phyloP scores from a whole-genome alignment of 768 basidiomycete species.

The Amanita subjunquillea region DNA sequence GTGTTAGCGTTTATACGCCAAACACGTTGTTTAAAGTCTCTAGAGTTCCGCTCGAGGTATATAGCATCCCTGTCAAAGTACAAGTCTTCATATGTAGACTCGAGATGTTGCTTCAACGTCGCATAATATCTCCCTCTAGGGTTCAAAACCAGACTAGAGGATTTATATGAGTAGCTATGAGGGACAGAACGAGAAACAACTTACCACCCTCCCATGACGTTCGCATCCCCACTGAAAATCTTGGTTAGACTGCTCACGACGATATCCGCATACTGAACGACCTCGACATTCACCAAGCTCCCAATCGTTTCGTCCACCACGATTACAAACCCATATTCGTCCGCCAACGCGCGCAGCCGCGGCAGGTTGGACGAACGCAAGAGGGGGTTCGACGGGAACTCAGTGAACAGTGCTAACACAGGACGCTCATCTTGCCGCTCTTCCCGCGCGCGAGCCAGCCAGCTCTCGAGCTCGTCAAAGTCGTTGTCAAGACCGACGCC shows the following conservation, averaged over 20 bases:
- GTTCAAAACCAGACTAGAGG: slow-evolving; percentile 73
- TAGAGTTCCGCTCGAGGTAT: slow-evolving; percentile 97
- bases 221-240: slow-evolving; percentile 88
- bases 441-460: slow-evolving; percentile 38
- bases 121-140: slow-evolving; percentile 64
- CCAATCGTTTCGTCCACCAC: slow-evolving; percentile 94
- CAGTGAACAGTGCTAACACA: slow-evolving; percentile 75
- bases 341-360: slow-evolving; percentile 67
- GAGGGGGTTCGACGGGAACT: slow-evolving; percentile 94
- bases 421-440: slow-evolving; percentile 40
- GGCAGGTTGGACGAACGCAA: slow-evolving; percentile 75
- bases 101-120: slow-evolving; percentile 50
- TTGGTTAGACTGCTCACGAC: slow-evolving; percentile 90
- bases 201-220: slow-evolving; percentile 97
- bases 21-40: slow-evolving; percentile 76
- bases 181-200: slow-evolving; percentile 12
- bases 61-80: slow-evolving; percentile 91
- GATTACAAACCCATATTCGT: slow-evolving; percentile 80
- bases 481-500: slow-evolving; percentile 72
- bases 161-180: background rate
- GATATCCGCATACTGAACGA: slow-evolving; percentile 78
- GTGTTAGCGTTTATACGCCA: slow-evolving; percentile 73
- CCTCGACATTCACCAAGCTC: slow-evolving; percentile 89
- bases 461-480: slow-evolving; percentile 57
- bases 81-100: slow-evolving; percentile 61